A percentile compares a stretch with the other conserved stretches of the same genome.
phyloP scores from a whole-genome alignment of 163 green algal genomes.

The Volvox carteri region DNA sequence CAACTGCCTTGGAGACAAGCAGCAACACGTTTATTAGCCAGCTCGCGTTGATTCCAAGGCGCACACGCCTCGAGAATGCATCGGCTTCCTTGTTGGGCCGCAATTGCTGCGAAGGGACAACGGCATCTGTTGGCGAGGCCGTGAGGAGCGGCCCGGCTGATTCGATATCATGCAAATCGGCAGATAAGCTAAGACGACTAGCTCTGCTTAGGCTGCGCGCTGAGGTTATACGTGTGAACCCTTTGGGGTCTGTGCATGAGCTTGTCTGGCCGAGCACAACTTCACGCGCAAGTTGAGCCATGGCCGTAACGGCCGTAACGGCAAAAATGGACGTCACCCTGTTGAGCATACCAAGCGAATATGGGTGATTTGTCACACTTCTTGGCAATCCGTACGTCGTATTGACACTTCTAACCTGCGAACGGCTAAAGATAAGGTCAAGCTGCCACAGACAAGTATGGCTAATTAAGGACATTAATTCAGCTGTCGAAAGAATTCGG shows the following conservation, averaged over 20 bases:
- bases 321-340: no score
- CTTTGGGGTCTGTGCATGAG: neutral
- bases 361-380: no score
- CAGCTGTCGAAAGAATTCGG: no score
- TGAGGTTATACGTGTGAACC: slow-evolving; percentile 5
- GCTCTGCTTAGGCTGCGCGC: neutral
- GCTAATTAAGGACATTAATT: no score
- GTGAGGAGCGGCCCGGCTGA: neutral
- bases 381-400: no score
- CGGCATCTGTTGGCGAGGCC: neutral
- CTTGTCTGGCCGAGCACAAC: slow-evolving; percentile 23
- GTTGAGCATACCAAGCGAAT: no score
- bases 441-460: no score
- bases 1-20: neutral
- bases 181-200: neutral
- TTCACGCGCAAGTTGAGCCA: slow-evolving; percentile 40
- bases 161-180: neutral
- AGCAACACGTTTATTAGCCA: slow-evolving; percentile 29
- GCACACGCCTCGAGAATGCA: slow-evolving; percentile 9
- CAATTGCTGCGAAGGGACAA: neutral
- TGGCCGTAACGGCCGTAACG: neutral
- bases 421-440: no score
- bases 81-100: neutral
- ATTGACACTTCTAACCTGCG: no score
- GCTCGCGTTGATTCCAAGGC: slow-evolving; percentile 30